Evolutionary conservation across 2,329 filamentous ascomycete species (phyloP).

Genomic region (Pseudopyricularia cyperi): DNA sequence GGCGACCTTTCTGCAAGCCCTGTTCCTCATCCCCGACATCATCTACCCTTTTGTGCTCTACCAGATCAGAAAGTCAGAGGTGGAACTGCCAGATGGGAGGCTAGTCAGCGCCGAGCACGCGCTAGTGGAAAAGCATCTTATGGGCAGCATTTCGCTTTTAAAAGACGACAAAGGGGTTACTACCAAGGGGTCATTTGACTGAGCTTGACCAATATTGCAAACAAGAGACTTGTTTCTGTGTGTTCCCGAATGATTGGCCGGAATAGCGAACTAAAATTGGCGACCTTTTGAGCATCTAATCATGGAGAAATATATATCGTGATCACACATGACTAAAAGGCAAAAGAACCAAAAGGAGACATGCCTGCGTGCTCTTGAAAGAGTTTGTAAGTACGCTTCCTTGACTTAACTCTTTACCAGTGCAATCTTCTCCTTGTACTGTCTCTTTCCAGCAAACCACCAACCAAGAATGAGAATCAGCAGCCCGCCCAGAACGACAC

Average conservation of each 20-base stretch:
- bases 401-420: background rate
- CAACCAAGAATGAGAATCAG: background rate
- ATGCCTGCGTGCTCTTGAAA: no score
- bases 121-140: background rate
- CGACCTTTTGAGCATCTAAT: no score
- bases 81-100: conserved; percentile 21
- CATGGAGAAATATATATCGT: no score
- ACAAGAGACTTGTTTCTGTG: no score
- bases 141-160: background rate
- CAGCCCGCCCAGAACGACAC: conserved; percentile 15
- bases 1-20: conserved; percentile 26
- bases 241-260: no score
- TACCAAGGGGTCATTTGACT: no score
- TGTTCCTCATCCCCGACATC: conserved; percentile 26
- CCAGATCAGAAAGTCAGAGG: conserved; percentile 24
- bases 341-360: no score
- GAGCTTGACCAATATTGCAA: no score
- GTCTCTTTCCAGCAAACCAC: background rate
- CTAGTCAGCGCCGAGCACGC: conserved; percentile 1
- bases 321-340: no score
- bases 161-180: background rate
- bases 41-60: conserved; percentile 28
- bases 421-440: conserved; percentile 1
- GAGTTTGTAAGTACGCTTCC: background rate
- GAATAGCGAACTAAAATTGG: no score